Evolutionary conservation across 2,329 filamentous ascomycete species (phyloP).

Genomic region (Trichophyton simii): DNA sequence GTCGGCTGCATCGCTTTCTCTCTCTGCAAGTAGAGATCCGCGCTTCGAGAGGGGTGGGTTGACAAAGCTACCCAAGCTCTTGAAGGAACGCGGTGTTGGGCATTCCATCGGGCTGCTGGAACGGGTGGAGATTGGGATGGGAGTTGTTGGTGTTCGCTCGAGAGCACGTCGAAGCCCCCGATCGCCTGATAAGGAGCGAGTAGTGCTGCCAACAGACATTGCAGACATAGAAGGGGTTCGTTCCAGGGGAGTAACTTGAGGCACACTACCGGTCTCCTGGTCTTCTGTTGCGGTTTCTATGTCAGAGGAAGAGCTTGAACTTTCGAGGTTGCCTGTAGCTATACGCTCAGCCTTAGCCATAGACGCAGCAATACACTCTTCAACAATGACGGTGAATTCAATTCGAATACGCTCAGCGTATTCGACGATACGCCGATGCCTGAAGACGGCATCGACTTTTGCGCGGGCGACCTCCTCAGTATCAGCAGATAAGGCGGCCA

Average conservation of each 20-base stretch:
- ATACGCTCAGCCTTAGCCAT: constrained; percentile 81
- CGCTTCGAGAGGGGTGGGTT: constrained; percentile 53
- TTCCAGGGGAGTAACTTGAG: constrained; percentile 41
- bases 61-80: constrained; percentile 45
- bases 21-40: constrained; percentile 56
- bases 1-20: constrained; percentile 71
- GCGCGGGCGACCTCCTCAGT: constrained; percentile 71
- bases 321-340: constrained; percentile 70
- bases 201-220: constrained; percentile 5
- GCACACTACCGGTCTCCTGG: constrained; percentile 8
- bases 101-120: constrained; percentile 86
- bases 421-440: constrained; percentile 84
- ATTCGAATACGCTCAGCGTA: constrained; percentile 91
- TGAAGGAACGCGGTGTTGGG: constrained; percentile 77
- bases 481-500: constrained; percentile 77
- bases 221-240: constrained; percentile 20
- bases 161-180: constrained; percentile 15
- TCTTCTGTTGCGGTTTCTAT: not conserved
- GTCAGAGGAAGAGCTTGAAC: constrained; percentile 42
- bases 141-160: constrained; percentile 44
- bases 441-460: constrained; percentile 86
- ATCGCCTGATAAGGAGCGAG: constrained; percentile 17
- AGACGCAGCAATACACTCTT: constrained; percentile 89
- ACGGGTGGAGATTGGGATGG: constrained; percentile 58
- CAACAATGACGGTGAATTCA: constrained; percentile 83